phyloP scores from a whole-genome alignment of 2,329 filamentous ascomycete species.

The Scedosporium minutisporum region DNA sequence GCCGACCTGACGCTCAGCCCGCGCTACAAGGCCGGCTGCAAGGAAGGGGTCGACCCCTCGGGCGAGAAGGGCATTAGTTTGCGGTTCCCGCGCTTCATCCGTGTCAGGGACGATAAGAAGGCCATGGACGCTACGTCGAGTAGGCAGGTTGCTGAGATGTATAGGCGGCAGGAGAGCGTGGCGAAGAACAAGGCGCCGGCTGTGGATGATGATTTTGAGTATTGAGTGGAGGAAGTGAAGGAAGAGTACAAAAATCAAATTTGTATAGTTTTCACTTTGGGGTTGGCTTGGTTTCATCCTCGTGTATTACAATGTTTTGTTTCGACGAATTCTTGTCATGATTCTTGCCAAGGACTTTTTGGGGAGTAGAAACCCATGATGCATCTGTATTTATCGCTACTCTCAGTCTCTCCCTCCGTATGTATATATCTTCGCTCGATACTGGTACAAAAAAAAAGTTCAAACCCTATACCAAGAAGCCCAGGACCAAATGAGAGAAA shows the following conservation, averaged over 20 bases:
- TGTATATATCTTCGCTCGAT: neutral
- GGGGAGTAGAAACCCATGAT: neutral
- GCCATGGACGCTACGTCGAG: slow-evolving; percentile 79
- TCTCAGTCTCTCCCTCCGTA: neutral
- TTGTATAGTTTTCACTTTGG: too few relatives aligned
- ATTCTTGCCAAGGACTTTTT: neutral
- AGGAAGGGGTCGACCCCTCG: slow-evolving; percentile 63
- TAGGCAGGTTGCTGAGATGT: slow-evolving; percentile 91
- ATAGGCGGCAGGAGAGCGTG: slow-evolving; percentile 86
- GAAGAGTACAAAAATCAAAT: neutral
- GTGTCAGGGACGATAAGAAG: slow-evolving; percentile 90
- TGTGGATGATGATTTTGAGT: slow-evolving; percentile 97
- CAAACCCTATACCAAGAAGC: neutral
- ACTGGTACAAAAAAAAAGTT: neutral
- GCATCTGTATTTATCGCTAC: neutral
- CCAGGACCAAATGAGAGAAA: neutral
- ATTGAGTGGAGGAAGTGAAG: slow-evolving; percentile 38
- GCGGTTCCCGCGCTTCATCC: slow-evolving; percentile 88
- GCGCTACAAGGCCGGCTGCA: slow-evolving; percentile 81
- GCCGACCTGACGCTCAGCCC: slow-evolving; percentile 90
- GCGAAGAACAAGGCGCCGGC: slow-evolving; percentile 74
- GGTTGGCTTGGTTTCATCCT: too few relatives aligned
- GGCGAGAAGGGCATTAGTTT: slow-evolving; percentile 76
- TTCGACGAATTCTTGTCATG: neutral
- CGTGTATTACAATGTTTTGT: neutral